phyloP scores from a whole-genome alignment of 2,329 filamentous ascomycete species.

The Coniochaeta sp. region DNA sequence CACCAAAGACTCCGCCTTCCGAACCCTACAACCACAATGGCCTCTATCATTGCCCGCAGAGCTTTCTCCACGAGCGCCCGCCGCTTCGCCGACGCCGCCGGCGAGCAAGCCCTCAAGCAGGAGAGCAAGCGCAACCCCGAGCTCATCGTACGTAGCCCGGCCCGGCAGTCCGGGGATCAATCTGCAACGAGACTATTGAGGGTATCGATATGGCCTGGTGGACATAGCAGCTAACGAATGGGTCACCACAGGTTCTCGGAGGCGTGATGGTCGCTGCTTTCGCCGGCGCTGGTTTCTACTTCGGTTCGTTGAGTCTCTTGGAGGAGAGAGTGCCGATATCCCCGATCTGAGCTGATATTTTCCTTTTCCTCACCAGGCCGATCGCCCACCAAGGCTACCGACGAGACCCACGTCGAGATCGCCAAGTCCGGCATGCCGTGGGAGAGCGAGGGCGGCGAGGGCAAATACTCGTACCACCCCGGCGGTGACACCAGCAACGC shows the following conservation, averaged over 20 bases:
- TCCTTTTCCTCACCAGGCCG: constrained; percentile 51
- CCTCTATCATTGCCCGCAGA: constrained; percentile 48
- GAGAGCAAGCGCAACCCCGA: constrained; percentile 50
- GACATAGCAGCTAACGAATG: constrained; percentile 11
- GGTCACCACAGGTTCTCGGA: constrained; percentile 64
- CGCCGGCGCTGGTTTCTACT: constrained; percentile 83
- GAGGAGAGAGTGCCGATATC: constrained; percentile 1
- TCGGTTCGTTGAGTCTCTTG: constrained; percentile 46
- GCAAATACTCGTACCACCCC: constrained; percentile 75
- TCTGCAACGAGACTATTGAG: background rate
- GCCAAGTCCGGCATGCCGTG: constrained; percentile 80
- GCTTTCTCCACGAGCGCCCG: constrained; percentile 48
- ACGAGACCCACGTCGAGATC: constrained; percentile 70
- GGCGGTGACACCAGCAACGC: constrained; percentile 70
- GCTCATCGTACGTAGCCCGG: constrained; percentile 32
- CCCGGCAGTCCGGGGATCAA: background rate
- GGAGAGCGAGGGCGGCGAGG: constrained; percentile 60
- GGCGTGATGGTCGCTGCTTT: constrained; percentile 87
- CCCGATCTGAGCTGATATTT: background rate
- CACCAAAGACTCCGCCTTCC: background rate
- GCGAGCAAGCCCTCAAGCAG: constrained; percentile 3
- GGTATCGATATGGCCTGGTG: background rate
- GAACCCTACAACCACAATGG: constrained; percentile 32
- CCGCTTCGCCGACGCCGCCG: constrained; percentile 28
- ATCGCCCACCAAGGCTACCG: constrained; percentile 78